These are phyloP conservation scores for Aspergillus unguis DNA, from an alignment of 2,329 filamentous ascomycete species.

Conservation along the genomic window DNA sequence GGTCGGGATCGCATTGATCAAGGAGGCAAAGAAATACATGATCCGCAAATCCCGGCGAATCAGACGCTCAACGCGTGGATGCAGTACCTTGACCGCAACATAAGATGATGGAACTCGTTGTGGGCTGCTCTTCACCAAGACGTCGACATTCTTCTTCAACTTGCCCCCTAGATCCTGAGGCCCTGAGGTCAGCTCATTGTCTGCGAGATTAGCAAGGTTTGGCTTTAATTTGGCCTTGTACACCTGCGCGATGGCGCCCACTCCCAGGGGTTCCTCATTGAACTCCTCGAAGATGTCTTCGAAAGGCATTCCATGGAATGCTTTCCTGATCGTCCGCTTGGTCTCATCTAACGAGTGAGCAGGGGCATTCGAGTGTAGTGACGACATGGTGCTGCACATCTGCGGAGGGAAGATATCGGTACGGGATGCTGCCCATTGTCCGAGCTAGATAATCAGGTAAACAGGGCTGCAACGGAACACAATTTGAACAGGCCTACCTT, in stretches of 20 bases:
- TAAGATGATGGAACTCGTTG: conserved; percentile 83
- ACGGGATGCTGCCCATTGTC: conserved; percentile 96
- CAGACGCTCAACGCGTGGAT: conserved; percentile 83
- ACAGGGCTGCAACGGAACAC: conserved; percentile 1
- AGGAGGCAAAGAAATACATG: conserved; percentile 84
- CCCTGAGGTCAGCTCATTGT: conserved; percentile 52
- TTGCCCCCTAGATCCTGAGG: conserved; percentile 62
- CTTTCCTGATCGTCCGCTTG: conserved; percentile 71
- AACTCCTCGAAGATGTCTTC: conserved; percentile 97
- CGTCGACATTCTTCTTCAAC: conserved; percentile 77
- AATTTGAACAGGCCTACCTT: conserved; percentile 58
- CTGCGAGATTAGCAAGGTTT: conserved; percentile 64
- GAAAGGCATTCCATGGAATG: conserved; percentile 76
- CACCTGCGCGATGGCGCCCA: conserved; percentile 95
- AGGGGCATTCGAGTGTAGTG: conserved; percentile 88
- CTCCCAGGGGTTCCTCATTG: conserved; percentile 80
- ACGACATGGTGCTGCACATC: conserved; percentile 90
- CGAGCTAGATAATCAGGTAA: conserved; percentile 56
- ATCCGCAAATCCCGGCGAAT: conserved; percentile 90
- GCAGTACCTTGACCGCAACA: conserved; percentile 93
- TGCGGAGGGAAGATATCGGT: conserved; percentile 94
- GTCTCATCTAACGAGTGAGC: conserved; percentile 82
- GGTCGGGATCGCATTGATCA: conserved; percentile 83
- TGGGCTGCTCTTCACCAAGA: conserved; percentile 80
- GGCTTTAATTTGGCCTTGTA: conserved; percentile 92